Conservation (phyloP, 345 rosid species). For the Hibiscus trionum region DNA sequence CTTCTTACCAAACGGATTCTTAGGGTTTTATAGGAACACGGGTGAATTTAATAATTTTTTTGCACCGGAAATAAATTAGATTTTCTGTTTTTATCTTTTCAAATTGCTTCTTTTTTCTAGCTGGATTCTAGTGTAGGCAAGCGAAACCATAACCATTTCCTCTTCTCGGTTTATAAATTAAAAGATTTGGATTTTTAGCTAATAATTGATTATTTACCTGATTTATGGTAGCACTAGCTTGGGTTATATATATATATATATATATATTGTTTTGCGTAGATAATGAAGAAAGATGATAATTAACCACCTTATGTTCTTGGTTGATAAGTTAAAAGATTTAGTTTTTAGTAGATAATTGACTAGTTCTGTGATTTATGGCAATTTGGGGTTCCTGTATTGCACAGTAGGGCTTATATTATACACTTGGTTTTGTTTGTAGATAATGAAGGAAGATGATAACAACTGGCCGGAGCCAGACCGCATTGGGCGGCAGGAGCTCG, state of each 20-base stretch:
- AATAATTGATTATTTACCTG: neutral
- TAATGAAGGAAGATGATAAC: conserved; percentile 97
- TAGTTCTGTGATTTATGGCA: neutral
- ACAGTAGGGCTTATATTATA: too few species aligned
- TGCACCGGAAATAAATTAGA: neutral
- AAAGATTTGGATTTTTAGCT: neutral
- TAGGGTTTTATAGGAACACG: conserved; percentile 5
- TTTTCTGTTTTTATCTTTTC: neutral
- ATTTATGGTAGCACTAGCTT: neutral
- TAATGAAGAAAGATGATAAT: too few species aligned
- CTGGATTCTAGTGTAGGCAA: neutral
- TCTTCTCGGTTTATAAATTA: neutral
- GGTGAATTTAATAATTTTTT: neutral
- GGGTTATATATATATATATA: neutral
- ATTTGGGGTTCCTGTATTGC: neutral
- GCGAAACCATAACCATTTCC: neutral
- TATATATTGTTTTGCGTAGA: too few species aligned
- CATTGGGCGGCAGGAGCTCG: conserved; percentile 95
- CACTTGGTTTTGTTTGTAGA: conserved; percentile 30
- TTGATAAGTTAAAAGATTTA: neutral
- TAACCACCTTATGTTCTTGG: neutral
- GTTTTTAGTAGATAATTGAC: neutral
- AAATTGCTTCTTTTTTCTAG: neutral
- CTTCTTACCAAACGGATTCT: too few species aligned
- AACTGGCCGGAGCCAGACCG: conserved; percentile 99